These are phyloP conservation scores for Syzygium aqueum DNA, from an alignment of 345 rosid species.

Conservation along the genomic window DNA sequence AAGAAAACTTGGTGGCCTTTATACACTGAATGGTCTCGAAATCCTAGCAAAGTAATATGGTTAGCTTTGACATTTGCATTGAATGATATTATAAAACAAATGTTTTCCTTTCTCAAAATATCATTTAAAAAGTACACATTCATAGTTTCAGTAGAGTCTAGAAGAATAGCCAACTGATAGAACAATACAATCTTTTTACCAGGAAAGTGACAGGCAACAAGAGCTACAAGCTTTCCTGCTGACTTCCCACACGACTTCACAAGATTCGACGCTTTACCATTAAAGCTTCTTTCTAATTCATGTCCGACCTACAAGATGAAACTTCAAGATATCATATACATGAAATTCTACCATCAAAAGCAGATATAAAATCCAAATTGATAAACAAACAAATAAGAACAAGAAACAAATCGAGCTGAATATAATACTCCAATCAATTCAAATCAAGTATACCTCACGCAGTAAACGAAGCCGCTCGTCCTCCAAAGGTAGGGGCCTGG, in stretches of 20 bases:
- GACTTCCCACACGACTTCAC: conserved; percentile 66
- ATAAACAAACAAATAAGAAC: background rate
- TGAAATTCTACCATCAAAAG: background rate
- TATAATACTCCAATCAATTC: background rate
- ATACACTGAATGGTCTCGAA: conserved; percentile 68
- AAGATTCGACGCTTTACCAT: conserved; percentile 59
- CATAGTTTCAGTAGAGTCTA: background rate
- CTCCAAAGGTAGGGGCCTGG: conserved; percentile 79
- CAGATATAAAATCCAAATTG: background rate
- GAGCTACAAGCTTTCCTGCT: conserved; percentile 65
- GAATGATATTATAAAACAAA: background rate
- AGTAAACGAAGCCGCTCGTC: conserved; percentile 63
- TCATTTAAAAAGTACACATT: background rate
- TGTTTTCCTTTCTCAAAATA: background rate
- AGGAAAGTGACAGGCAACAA: conserved; percentile 55
- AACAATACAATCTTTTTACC: conserved; percentile 21
- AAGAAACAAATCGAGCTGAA: background rate
- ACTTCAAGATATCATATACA: background rate
- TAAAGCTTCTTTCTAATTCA: conserved; percentile 61
- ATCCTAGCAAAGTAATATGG: conserved; percentile 24
- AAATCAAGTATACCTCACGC: conserved; percentile 46
- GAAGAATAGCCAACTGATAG: background rate
- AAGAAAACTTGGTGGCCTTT: conserved; percentile 70
- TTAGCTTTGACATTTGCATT: background rate
- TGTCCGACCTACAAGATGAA: conserved; percentile 45